Evolutionary conservation across 2,329 filamentous ascomycete genomes (phyloP), one percentile per base, ranked within the genome.

Genomic region (Cercospora zeina): DNA sequence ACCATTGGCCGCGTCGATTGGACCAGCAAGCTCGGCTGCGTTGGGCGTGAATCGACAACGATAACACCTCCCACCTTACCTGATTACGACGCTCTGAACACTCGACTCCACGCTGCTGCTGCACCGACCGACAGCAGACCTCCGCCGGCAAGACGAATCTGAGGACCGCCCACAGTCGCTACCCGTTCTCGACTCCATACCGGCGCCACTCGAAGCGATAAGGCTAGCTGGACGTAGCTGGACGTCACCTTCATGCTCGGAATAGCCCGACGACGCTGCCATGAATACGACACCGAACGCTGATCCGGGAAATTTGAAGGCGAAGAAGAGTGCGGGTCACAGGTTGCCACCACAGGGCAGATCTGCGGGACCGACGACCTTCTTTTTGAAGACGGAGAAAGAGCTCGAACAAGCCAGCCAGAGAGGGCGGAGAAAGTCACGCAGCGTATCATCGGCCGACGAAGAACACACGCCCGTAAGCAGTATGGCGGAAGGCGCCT

Each of bases 371-470:
- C 83, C 83, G 45, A 82, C 82, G 55, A 83, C 82, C 56, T 87
- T 87, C 78, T 86, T 87, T 73, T 76, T 88, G 64, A 78, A 81
- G 64, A 83, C 81, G 66, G 82, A 81, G 68, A 76, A 78, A 62
- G 79, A 82, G 57, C 73, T 82, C 68, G 78, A 83, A 51, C 62
- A 64, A 54, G 62, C 34, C 27, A 51, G 54, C 33, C 58, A 63
- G 16, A 63, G 70, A 67, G 70, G 68, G 14, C 61, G 66, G 39
- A 72, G 67, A 58, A 62, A 53, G 34, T 71, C 70, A 37, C 63
- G 67, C 42, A 65, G 74, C 27, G 47, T 65, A 21, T 34, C 42
- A 45, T 58, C 34, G n/a, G 31, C 39, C 11, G 50, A 62, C 39
- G 68, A 68, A 45, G 24, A 59, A 33, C 45, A 65, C n/a, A 59